Evolutionary conservation across 371 early-diverging fungal species (phyloP).

Genomic region (Saksenaea oblongispora): DNA sequence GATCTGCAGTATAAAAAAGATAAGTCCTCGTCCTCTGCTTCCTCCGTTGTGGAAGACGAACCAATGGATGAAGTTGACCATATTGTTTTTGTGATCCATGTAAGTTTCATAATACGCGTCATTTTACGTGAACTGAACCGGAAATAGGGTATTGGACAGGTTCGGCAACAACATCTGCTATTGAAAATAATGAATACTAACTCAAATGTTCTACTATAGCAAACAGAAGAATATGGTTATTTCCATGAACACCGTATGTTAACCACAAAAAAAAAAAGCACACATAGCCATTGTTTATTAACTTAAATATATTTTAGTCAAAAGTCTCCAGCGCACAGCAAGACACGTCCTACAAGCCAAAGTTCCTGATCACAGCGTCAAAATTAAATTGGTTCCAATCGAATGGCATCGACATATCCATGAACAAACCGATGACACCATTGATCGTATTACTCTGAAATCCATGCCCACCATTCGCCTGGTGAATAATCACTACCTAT

Average conservation of each 20-base stretch:
- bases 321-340: conserved; percentile 52
- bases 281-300: neutral
- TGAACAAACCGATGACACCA: conserved; percentile 35
- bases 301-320: conserved; percentile 27
- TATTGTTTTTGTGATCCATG: conserved; percentile 64
- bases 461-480: conserved; percentile 58
- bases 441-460: conserved; percentile 58
- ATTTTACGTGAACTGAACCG: neutral
- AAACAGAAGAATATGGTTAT: conserved; percentile 58
- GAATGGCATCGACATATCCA: conserved; percentile 60
- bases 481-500: conserved; percentile 65
- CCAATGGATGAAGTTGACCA: conserved; percentile 28
- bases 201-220: conserved; percentile 20
- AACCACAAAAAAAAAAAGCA: too few relatives aligned
- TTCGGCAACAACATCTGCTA: conserved; percentile 5
- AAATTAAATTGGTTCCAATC: conserved; percentile 56
- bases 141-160: conserved; percentile 64
- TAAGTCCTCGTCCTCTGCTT: neutral
- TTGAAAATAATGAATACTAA: neutral
- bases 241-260: conserved; percentile 55
- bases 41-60: conserved; percentile 9
- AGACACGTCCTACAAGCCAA: conserved; percentile 52
- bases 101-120: conserved; percentile 16
- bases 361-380: conserved; percentile 43
- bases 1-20: neutral